Base-by-base conservation (phyloP, 805 yeast species). In the Nakazawaea peltata region DNA sequence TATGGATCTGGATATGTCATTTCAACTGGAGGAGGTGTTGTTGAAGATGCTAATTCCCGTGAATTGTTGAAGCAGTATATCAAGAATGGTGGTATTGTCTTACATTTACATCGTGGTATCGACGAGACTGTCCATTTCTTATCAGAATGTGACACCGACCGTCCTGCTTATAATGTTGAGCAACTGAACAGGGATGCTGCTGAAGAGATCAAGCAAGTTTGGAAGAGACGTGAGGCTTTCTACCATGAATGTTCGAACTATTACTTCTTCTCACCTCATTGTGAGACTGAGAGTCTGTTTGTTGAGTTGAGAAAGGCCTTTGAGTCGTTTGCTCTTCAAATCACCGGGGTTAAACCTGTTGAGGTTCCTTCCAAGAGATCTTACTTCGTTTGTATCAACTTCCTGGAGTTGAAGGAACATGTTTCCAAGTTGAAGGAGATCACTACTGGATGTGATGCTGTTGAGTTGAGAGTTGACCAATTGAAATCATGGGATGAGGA, bases 11-110 rank as follows among this genome's bases (percentile, higher is more conserved):
- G 81, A 4, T 65, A 77, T 48, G 82, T 90, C 16, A 69, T 90
- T 36, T 84, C 97, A 0, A 84, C 96, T 33, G 99, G 99, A 23
- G 99, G 99, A 29, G 99, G 99, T 8, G 67, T 92, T 41, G 94
- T 92, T 19, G 97, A 90, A 58, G 70, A 70, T 26, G 67, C 67
- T 6, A 69, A 56, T n/a, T 76, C 94, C 4, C 72, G 97, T 47
- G 65, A 65, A 9, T 44, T 74, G 6, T 65, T 92, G 54, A 69
- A 77, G 46, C 53, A 64, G 6, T 82, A 76, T 54, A 49, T 55
- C 27, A 57, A 59, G 6, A 48, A 60, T 16, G 83, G 82, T 18
- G 95, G 95, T 26, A 69, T 83, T 44, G 97, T 92, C 10, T 65
- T 92, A 37, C 97, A 92, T 49, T 67, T 92, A 40, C 97, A 90